These are phyloP conservation scores for Tylopilus felleus DNA, from an alignment of 768 basidiomycete species.

Conservation along the genomic window DNA sequence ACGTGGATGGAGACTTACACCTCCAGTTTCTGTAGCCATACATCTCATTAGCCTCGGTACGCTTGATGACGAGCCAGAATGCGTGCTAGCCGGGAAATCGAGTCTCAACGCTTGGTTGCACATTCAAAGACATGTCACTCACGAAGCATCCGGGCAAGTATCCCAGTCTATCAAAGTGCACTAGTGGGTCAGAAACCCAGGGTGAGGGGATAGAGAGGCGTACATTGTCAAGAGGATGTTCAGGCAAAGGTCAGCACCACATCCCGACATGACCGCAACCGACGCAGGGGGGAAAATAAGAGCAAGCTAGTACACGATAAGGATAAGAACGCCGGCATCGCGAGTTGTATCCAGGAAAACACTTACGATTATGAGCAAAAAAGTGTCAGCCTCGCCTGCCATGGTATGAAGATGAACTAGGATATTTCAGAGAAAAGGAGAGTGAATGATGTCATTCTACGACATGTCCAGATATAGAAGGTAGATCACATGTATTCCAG, in stretches of 20 bases:
- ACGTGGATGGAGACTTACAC: conserved; percentile 12
- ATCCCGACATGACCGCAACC: conserved; percentile 71
- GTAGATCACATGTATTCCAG: neutral
- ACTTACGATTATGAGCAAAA: conserved; percentile 13
- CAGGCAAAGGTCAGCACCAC: conserved; percentile 77
- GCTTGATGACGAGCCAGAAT: conserved; percentile 83
- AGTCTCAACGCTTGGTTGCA: neutral
- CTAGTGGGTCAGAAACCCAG: neutral
- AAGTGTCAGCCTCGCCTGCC: conserved; percentile 11
- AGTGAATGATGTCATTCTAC: conserved; percentile 23
- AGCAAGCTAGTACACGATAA: conserved; percentile 48
- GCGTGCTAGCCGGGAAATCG: conserved; percentile 50
- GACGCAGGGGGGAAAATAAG: conserved; percentile 79
- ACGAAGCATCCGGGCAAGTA: conserved; percentile 65
- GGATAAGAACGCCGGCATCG: neutral
- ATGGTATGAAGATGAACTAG: conserved; percentile 5
- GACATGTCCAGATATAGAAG: conserved; percentile 20
- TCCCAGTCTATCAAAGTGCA: conserved; percentile 48
- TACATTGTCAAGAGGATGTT: conserved; percentile 77
- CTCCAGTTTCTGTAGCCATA: conserved; percentile 24
- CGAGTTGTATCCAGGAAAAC: neutral
- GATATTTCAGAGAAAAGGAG: neutral
- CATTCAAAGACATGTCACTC: conserved; percentile 3
- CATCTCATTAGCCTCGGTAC: conserved; percentile 71
- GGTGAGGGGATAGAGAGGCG: conserved; percentile 18